Evolutionary conservation across 257 asterid species (phyloP).

Genomic region (Solanum tacnaense): DNA sequence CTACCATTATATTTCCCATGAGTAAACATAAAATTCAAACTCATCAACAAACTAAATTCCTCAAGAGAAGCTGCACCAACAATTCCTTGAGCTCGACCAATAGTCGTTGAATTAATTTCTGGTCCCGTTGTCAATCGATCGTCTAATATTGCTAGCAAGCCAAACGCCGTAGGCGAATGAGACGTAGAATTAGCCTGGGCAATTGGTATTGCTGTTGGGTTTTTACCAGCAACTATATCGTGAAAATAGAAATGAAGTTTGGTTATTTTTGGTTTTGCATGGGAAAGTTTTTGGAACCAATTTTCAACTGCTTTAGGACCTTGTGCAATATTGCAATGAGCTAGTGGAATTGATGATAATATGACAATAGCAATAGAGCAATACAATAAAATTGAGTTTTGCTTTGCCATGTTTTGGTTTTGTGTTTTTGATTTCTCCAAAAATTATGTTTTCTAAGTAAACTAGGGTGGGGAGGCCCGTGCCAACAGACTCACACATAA

Average conservation of each 20-base stretch:
- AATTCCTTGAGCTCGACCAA: slow-evolving; percentile 50
- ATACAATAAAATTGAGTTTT: not conserved
- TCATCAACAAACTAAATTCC: slow-evolving; percentile 18
- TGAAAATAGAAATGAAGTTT: slow-evolving; percentile 34
- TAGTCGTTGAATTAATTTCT: slow-evolving; percentile 6
- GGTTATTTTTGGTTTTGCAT: slow-evolving; percentile 11
- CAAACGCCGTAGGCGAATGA: slow-evolving; percentile 18
- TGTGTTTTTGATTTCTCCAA: not conserved
- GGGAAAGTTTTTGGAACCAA: slow-evolving; percentile 19
- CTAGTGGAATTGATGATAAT: not conserved
- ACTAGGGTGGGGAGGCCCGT: no score
- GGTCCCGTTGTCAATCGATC: slow-evolving; percentile 19
- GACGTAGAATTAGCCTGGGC: slow-evolving; percentile 13
- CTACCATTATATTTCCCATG: slow-evolving; percentile 34
- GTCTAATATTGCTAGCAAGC: slow-evolving; percentile 15
- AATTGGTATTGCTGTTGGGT: slow-evolving; percentile 6
- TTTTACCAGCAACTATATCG: slow-evolving; percentile 22
- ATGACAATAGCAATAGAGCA: not conserved
- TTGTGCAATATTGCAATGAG: not conserved
- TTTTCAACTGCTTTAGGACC: slow-evolving; percentile 12
- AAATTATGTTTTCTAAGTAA: not conserved
- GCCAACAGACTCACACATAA: no score
- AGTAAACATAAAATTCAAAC: slow-evolving; percentile 23
- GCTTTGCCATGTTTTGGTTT: not conserved
- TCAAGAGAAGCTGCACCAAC: slow-evolving; percentile 13